These are phyloP conservation scores for Stipa capillata DNA, from an alignment of 176 grass and related monocot genomes.

Conservation along the genomic window DNA sequence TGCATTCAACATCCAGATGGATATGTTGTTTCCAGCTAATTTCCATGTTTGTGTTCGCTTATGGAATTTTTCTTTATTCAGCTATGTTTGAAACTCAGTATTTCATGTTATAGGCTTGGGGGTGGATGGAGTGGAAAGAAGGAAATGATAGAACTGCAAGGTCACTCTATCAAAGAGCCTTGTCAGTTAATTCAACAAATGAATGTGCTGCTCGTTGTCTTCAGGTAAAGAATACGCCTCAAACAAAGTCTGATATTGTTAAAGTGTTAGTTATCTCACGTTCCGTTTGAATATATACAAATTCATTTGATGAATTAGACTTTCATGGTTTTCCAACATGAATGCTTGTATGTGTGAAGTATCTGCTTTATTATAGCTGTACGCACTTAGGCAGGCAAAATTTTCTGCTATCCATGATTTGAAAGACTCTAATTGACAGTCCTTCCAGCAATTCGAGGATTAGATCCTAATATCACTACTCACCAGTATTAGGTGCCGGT, in stretches of 20 bases:
- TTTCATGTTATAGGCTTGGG: slow-evolving; percentile 71
- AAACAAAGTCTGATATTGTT: not conserved
- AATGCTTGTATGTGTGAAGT: slow-evolving; percentile 1
- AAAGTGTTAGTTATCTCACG: not conserved
- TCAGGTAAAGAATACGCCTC: slow-evolving; percentile 55
- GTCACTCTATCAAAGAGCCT: slow-evolving; percentile 80
- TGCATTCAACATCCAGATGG: not conserved
- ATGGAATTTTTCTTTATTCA: not conserved
- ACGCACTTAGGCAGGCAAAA: not conserved
- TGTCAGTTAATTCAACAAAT: slow-evolving; percentile 80
- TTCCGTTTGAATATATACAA: not conserved
- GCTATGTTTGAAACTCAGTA: not conserved
- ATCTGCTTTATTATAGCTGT: not conserved
- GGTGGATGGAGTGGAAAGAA: slow-evolving; percentile 99
- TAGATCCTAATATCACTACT: not conserved
- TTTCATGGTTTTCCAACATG: not conserved
- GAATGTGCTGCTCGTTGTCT: slow-evolving; percentile 89
- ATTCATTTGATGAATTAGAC: not conserved
- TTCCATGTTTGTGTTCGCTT: not conserved
- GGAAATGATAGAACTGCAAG: slow-evolving; percentile 77
- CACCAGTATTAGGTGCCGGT: not conserved
- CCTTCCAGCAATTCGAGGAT: not conserved
- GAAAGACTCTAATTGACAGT: not conserved
- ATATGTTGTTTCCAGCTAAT: not conserved
- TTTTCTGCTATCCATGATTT: not conserved